phyloP scores from a whole-genome alignment of 495 filamentous ascomycete species.

The Penicillium diatomitis region DNA sequence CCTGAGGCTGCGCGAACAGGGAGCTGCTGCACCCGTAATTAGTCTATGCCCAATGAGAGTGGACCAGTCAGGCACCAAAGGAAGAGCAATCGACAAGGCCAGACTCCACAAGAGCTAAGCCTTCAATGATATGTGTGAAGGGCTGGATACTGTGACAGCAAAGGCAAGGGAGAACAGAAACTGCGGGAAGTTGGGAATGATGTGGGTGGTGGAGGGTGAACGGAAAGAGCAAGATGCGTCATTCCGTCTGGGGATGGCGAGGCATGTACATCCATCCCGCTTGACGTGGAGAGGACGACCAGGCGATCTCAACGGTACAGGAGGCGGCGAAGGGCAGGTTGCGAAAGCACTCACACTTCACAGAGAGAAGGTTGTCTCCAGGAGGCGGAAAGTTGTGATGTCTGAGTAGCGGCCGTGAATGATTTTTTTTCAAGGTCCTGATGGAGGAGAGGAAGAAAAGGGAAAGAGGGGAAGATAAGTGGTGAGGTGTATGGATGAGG shows the following conservation, averaged over 20 bases:
- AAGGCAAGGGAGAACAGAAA: constrained; percentile 10
- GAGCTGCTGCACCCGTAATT: constrained; percentile 13
- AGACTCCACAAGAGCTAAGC: constrained; percentile 11
- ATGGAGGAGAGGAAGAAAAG: not conserved
- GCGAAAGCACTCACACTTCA: too few relatives aligned
- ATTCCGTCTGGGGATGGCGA: constrained; percentile 25
- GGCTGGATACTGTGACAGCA: not conserved
- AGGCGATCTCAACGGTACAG: too few relatives aligned
- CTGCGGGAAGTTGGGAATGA: constrained; percentile 3
- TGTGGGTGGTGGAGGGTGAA: constrained; percentile 10
- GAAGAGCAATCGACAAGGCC: constrained; percentile 8
- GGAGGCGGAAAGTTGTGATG: not conserved
- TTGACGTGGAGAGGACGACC: not conserved
- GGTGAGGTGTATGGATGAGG: constrained; percentile 6
- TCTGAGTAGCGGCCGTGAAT: not conserved
- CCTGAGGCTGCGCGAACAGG: constrained; percentile 12
- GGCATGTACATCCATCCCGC: constrained; percentile 11
- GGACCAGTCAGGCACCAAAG: not conserved
- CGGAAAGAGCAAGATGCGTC: constrained; percentile 30
- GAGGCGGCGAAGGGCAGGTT: too few relatives aligned
- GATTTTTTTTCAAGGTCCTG: not conserved
- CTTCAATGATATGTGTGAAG: constrained; percentile 14
- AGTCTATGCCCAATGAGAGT: constrained; percentile 7
- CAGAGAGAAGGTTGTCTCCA: not conserved
- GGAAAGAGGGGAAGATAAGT: constrained; percentile 1